Conservation (phyloP, 257 asterid genomes). For the Solanum tarapatanum region DNA sequence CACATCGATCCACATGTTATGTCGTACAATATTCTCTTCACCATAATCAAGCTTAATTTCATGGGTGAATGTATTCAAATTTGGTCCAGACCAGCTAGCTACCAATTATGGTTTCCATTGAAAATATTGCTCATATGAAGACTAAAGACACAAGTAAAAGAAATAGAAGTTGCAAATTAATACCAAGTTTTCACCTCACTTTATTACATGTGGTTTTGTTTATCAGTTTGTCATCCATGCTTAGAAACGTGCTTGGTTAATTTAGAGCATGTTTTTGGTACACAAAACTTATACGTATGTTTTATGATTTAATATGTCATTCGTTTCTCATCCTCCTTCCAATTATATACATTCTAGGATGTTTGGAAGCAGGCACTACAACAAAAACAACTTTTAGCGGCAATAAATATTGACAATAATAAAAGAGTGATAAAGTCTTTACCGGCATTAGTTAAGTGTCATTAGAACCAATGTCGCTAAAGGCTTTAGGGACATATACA, state of each 20-base stretch:
- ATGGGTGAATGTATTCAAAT: neutral
- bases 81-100: neutral
- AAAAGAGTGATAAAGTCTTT: too few species aligned
- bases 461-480: too few species aligned
- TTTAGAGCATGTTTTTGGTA: neutral
- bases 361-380: neutral
- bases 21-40: neutral
- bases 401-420: too few species aligned
- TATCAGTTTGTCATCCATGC: neutral
- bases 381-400: too few species aligned
- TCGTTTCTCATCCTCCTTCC: neutral
- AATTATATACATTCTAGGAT: neutral
- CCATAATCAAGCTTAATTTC: conserved; percentile 14
- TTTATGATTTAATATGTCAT: neutral
- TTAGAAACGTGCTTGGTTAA: neutral
- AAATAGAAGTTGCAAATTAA: neutral
- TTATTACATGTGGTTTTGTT: neutral
- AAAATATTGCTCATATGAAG: neutral
- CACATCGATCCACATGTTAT: conserved; percentile 8
- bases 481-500: too few species aligned
- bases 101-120: neutral
- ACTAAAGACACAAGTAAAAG: neutral
- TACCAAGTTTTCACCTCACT: neutral
- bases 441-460: too few species aligned
- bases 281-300: neutral